A percentile compares a stretch with the other conserved stretches of the same genome.
Evolutionary conservation across 2,329 filamentous ascomycete species (phyloP).

Genomic region (Fusarium redolens): DNA sequence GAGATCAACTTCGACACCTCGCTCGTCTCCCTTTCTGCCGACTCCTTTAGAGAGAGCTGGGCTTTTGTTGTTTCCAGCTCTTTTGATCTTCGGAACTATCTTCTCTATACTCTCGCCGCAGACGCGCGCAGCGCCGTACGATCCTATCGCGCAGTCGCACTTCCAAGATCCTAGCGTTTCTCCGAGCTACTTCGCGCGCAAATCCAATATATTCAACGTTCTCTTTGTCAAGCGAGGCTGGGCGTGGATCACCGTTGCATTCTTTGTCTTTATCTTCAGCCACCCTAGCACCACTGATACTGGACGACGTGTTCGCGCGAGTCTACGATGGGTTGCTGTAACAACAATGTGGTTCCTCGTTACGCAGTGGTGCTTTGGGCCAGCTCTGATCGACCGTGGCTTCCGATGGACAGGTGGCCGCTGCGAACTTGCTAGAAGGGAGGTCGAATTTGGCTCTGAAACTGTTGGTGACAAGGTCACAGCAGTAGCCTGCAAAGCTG

Average conservation of each 20-base stretch:
- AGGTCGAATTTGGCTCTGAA: conserved; percentile 58
- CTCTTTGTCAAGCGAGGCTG: conserved; percentile 96
- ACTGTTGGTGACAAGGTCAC: conserved; percentile 70
- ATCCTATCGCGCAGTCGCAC: conserved; percentile 71
- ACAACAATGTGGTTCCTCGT: conserved; percentile 86
- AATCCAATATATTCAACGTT: conserved; percentile 91
- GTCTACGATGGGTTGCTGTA: conserved; percentile 75
- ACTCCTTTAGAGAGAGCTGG: conserved; percentile 74
- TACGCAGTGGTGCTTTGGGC: conserved; percentile 97
- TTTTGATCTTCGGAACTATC: conserved; percentile 83
- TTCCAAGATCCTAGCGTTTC: conserved; percentile 63
- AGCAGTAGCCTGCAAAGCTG: conserved; percentile 82
- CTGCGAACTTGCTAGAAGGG: conserved; percentile 72
- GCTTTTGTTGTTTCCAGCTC: conserved; percentile 78
- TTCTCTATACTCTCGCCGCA: conserved; percentile 83
- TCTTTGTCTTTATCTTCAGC: conserved; percentile 74
- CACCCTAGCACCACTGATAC: conserved; percentile 66
- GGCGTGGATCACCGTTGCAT: conserved; percentile 86
- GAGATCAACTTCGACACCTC: conserved; percentile 43
- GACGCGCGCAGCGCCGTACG: conserved; percentile 73
- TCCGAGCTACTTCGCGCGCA: conserved; percentile 92
- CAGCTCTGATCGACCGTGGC: conserved; percentile 87
- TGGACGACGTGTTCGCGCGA: conserved; percentile 63
- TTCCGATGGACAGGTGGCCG: conserved; percentile 90
- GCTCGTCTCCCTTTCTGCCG: conserved; percentile 72